phyloP scores from a whole-genome alignment of 495 filamentous ascomycete genomes.

The Delitschia confertaspora region DNA sequence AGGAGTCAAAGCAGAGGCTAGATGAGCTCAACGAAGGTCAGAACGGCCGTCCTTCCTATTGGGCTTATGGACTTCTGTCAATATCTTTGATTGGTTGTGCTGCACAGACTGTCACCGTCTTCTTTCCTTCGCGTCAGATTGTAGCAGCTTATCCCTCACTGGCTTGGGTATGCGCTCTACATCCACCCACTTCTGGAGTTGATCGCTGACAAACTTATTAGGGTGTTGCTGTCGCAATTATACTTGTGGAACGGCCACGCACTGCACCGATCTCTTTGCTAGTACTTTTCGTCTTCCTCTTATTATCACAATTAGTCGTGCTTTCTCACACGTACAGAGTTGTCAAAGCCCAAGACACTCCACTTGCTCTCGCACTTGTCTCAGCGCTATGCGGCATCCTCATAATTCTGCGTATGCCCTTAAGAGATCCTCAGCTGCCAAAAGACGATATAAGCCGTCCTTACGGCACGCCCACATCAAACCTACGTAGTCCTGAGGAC shows the following conservation, averaged over 20 bases:
- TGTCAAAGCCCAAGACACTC: constrained; percentile 31
- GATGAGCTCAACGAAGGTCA: constrained; percentile 29
- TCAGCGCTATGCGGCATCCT: constrained; percentile 41
- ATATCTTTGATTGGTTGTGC: constrained; percentile 37
- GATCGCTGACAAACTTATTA: constrained; percentile 23
- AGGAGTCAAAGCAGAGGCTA: constrained; percentile 34
- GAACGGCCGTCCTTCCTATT: constrained; percentile 29
- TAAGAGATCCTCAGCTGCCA: constrained; percentile 52
- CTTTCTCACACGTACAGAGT: constrained; percentile 30
- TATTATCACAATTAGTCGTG: constrained; percentile 34
- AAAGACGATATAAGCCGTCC: constrained; percentile 53
- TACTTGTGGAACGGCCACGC: constrained; percentile 43
- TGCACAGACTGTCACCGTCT: constrained; percentile 37
- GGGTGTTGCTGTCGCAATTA: constrained; percentile 40
- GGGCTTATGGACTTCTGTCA: constrained; percentile 36
- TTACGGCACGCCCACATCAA: constrained; percentile 46
- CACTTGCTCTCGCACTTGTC: constrained; percentile 35
- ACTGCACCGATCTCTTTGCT: constrained; percentile 37
- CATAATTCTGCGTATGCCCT: constrained; percentile 60
- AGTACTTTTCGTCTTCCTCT: constrained; percentile 31
- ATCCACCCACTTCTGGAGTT: neutral
- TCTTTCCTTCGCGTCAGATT: constrained; percentile 30
- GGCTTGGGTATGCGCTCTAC: constrained; percentile 41
- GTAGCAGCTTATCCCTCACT: constrained; percentile 32
- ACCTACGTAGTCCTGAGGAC: constrained; percentile 73